Conservation (phyloP, 164 flowering plant species). For the Umbellularia californica region DNA sequence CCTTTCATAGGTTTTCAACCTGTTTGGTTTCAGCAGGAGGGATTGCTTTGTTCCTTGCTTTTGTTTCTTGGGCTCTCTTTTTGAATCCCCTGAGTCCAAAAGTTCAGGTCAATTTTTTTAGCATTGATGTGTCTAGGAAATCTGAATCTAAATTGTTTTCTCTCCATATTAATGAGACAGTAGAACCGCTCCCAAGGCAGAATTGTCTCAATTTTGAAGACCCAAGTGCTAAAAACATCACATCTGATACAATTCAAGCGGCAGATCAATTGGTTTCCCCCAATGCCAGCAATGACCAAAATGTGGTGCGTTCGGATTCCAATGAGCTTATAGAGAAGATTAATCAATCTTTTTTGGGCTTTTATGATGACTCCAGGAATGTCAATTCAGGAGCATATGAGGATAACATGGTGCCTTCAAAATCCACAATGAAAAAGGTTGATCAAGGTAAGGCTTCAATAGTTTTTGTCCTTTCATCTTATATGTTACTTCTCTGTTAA, state of each 20-base stretch:
- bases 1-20: too few species aligned
- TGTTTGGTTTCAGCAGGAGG: too few species aligned
- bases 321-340: background rate
- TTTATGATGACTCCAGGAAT: background rate
- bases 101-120: too few species aligned
- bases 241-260: background rate
- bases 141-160: too few species aligned
- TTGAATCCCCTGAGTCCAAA: too few species aligned
- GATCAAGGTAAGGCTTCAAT: conserved; percentile 15
- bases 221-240: too few species aligned
- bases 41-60: too few species aligned
- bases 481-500: background rate
- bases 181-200: too few species aligned
- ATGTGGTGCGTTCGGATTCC: background rate
- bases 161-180: too few species aligned
- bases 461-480: background rate
- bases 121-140: too few species aligned
- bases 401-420: background rate
- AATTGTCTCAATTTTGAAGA: background rate
- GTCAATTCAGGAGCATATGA: conserved; percentile 1
- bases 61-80: too few species aligned
- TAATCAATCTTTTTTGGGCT: background rate
- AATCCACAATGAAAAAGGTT: background rate
- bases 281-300: background rate
- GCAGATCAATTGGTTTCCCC: background rate